phyloP scores from a whole-genome alignment of 179 eudicot genomes.

The Amaranthus tricolor region DNA sequence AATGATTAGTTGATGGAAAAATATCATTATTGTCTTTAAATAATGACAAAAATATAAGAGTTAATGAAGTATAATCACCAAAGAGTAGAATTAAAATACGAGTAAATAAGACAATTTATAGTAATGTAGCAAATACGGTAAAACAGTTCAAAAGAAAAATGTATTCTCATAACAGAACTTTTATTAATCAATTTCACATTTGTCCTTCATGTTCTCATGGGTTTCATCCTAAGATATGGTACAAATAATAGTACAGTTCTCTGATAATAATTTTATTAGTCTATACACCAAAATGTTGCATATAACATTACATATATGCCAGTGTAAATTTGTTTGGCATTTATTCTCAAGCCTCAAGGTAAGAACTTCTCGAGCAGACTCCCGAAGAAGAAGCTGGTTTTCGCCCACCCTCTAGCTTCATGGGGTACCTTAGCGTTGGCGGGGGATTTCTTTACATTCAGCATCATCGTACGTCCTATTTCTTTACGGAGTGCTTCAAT shows the following conservation, averaged over 20 bases:
- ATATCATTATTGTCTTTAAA: no score
- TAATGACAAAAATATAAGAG: no score
- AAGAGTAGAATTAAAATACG: no score
- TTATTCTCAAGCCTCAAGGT: conserved; percentile 43
- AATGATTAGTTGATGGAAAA: no score
- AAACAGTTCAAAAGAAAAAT: no score
- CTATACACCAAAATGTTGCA: conserved; percentile 24
- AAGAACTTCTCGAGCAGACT: conserved; percentile 51
- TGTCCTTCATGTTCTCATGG: no score
- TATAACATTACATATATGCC: not conserved
- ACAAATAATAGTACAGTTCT: not conserved
- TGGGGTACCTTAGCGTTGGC: conserved; percentile 27
- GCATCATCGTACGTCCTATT: conserved; percentile 66
- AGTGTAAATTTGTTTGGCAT: conserved; percentile 6
- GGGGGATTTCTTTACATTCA: conserved; percentile 68
- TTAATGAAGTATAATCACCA: no score
- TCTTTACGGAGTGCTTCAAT: conserved; percentile 61
- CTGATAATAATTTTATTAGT: conserved; percentile 17
- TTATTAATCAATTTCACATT: no score
- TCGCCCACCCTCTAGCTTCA: conserved; percentile 56
- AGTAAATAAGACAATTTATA: no score
- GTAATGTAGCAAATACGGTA: no score
- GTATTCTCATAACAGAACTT: not conserved
- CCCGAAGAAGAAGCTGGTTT: conserved; percentile 74
- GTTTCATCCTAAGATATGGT: no score